phyloP scores from a whole-genome alignment of 1,284 basidiomycete genomes.

The Albatrellus sp. region DNA sequence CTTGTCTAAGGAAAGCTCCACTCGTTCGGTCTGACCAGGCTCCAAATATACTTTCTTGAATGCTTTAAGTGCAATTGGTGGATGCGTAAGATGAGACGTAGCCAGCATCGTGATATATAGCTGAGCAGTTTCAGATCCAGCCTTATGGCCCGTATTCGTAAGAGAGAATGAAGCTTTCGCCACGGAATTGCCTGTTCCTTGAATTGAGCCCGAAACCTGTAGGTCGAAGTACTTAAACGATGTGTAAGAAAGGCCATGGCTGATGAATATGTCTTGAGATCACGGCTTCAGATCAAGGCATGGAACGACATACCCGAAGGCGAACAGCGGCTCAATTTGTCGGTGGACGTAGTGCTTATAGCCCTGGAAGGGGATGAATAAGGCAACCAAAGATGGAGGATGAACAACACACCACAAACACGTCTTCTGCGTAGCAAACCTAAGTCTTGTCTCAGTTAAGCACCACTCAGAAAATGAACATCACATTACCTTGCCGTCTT shows the following conservation, averaged over 20 bases:
- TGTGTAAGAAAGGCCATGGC: constrained; percentile 65
- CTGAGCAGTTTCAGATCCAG: constrained; percentile 58
- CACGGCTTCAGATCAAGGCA: not conserved
- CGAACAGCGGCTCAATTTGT: constrained; percentile 46
- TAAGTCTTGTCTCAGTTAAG: not conserved
- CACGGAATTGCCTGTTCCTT: constrained; percentile 20
- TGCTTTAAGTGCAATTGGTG: constrained; percentile 42
- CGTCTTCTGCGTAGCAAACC: constrained; percentile 29
- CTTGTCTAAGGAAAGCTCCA: constrained; percentile 43
- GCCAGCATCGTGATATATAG: constrained; percentile 51
- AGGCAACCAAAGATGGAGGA: not conserved
- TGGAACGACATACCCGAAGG: constrained; percentile 41
- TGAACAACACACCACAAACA: constrained; percentile 31
- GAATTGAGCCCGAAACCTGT: constrained; percentile 16
- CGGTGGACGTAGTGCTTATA: constrained; percentile 60
- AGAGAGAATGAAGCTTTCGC: constrained; percentile 30
- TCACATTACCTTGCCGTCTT: constrained; percentile 43
- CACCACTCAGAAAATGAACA: not conserved
- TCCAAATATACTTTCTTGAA: constrained; percentile 43
- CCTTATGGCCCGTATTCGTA: constrained; percentile 40
- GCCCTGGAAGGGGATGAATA: constrained; percentile 20
- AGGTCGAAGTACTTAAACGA: constrained; percentile 46
- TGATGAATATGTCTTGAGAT: constrained; percentile 13
- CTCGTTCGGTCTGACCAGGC: constrained; percentile 26
- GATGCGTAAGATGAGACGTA: constrained; percentile 36